Evolutionary conservation across 2,329 filamentous ascomycete species (phyloP), one percentile per base, ranked within the genome.

Genomic region (Talaromyces albobiverticillius): DNA sequence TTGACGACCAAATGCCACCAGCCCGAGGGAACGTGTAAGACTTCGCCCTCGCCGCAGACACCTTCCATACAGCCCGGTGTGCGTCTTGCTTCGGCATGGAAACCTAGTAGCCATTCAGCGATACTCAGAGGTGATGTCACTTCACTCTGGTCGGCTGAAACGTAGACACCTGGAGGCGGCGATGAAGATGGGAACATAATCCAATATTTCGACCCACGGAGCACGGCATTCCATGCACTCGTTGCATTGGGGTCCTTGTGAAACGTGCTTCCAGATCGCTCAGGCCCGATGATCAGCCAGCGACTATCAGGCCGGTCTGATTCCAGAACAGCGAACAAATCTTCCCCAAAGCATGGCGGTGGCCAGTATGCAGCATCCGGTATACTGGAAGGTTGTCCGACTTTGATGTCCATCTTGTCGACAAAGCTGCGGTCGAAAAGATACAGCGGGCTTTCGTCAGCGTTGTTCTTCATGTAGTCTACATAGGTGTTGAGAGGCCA

Each of bases 1-100:
- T 97, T 97, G 43, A 97, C 86, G 9, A 97, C 94, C 29, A 97
- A 77, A 76, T 97, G 93, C 86, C 94, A 97, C 93, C 93, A 97
- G 5, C 93, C 92, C 49, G 87, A 91, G 0, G 94, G 93, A 5
- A 97, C 93, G 67, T 96, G 90, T 47, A 97, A 73, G 14, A 97
- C 86, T 70, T 97, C 94, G 2, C 93, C 93, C 40, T 85, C 83
- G 13, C 76, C 73, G 67, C 93, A 97, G 25, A 97, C 85, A 0
- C 90, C 93, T 72, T 97, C 93, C 26, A 88, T 72, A 64, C 92
- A 96, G 10, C 88, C 90, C 0, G 86, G 82, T 2, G 86, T 84
- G 50, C 76, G 78, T 49, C 93, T 83, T 9, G 93, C 94, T 65
- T 92, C 88, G 2, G 82, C 82, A 67, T 97, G 94, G 71, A 96